Percentiles rank a stretch among this genome's conserved stretches.
Evolutionary conservation across 208 protist genomes (phyloP).

Genomic region (Trichomonas vaginalis): DNA sequence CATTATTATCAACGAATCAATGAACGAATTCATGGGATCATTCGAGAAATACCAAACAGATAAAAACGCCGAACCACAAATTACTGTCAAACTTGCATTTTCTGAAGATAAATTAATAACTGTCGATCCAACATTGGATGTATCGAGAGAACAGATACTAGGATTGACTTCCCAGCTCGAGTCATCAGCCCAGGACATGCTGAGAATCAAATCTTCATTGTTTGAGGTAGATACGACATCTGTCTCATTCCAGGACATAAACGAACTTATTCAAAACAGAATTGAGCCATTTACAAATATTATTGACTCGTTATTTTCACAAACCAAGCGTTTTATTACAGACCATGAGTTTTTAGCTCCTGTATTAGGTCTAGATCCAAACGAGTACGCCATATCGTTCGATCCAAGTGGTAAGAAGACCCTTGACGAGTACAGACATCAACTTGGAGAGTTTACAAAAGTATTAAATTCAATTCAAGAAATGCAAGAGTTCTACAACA

Average conservation of each 20-base stretch:
- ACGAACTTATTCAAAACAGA: background rate
- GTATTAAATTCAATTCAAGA: background rate
- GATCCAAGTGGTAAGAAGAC: background rate
- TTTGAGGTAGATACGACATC: background rate
- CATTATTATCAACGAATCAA: background rate
- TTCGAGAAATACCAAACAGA: background rate
- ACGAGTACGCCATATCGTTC: background rate
- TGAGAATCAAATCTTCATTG: background rate
- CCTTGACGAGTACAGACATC: background rate
- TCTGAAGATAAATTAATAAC: background rate
- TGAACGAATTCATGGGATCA: background rate
- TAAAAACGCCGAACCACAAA: background rate
- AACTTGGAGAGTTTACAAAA: background rate
- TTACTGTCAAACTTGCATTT: background rate
- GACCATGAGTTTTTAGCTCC: background rate
- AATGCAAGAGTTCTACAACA: background rate
- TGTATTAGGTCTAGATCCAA: background rate
- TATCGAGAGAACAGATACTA: background rate
- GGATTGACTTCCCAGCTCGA: background rate
- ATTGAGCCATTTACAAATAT: background rate
- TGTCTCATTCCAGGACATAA: background rate
- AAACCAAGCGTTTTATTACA: background rate
- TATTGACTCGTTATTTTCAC: background rate
- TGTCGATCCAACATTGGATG: background rate
- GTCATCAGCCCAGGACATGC: background rate